Percentiles rank a stretch among this genome's conserved stretches.
Evolutionary conservation across 805 yeast genomes (phyloP).

Genomic region (Candida coquimbonensis): DNA sequence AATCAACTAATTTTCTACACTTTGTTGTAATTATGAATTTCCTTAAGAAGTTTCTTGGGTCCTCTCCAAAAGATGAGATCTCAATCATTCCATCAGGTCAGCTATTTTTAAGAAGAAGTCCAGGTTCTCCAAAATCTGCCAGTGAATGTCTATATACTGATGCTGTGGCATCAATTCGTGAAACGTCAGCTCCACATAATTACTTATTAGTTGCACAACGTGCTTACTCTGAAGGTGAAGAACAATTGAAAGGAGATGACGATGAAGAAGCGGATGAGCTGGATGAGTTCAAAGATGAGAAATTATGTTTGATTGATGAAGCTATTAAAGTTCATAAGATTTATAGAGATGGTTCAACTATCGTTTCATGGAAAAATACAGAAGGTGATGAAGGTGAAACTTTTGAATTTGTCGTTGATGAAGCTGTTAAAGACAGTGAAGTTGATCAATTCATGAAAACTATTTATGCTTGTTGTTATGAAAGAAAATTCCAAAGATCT

Average conservation of each 20-base stretch:
- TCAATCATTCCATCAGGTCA: slow-evolving; percentile 74
- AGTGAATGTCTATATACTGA: slow-evolving; percentile 78
- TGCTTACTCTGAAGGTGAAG: slow-evolving; percentile 63
- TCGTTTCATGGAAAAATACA: slow-evolving; percentile 73
- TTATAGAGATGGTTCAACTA: slow-evolving; percentile 45
- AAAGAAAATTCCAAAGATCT: slow-evolving; percentile 58
- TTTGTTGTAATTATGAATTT: slow-evolving; percentile 50
- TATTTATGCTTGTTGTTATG: slow-evolving; percentile 66
- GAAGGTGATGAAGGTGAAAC: slow-evolving; percentile 83
- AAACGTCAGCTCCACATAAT: slow-evolving; percentile 55
- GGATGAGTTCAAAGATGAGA: slow-evolving; percentile 47
- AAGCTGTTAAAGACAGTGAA: slow-evolving; percentile 40
- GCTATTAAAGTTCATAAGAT: slow-evolving; percentile 50
- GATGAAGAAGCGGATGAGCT: slow-evolving; percentile 35
- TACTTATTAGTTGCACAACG: slow-evolving; percentile 68
- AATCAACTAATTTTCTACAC: not conserved
- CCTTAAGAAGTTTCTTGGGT: slow-evolving; percentile 54
- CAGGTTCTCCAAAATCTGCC: slow-evolving; percentile 80
- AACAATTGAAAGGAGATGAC: slow-evolving; percentile 41
- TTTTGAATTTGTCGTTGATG: slow-evolving; percentile 73
- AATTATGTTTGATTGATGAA: slow-evolving; percentile 61
- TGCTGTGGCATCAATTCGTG: slow-evolving; percentile 66
- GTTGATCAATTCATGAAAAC: slow-evolving; percentile 58
- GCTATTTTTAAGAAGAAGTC: slow-evolving; percentile 64
- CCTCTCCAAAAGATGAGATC: slow-evolving; percentile 51